Evolutionary conservation across 352 stramenopile species (phyloP), one percentile per base, ranked within the genome.

Genomic region (Peronospora farinosa): DNA sequence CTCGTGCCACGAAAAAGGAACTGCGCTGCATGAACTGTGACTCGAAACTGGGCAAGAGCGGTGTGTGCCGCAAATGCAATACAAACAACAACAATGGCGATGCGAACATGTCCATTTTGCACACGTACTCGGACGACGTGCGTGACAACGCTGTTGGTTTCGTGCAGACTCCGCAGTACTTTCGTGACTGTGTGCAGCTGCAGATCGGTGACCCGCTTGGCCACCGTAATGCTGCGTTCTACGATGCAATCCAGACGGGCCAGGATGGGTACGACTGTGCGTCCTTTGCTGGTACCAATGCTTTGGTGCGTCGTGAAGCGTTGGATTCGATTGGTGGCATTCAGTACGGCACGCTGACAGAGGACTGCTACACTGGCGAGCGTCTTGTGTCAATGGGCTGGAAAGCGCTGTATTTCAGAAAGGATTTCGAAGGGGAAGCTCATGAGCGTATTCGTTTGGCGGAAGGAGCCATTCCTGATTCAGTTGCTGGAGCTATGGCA

Each of bases 381-480:
- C 71, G 73, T 40, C 59, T 92, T 41, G 76, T 82, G 27, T 70
- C 67, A 21, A 90, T 87, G 81, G 81, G 81, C 21, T 92, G 81
- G 81, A 92, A 92, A 63, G 78, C 63, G 28, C 54, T 89, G 40
- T 92, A 90, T 65, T 92, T 88, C 72, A 78, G 81, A 39, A 92
- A 92, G 65, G 82, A 92, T 62, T 89, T 92, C 25, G 82, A 92
- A 67, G 82, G 82, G 10, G 79, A 92, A 57, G 63, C 61, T 23
- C 32, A 55, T 9, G 82, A 92, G 60, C 82, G 82, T 54, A 76
- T 92, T 39, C 82, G 82, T 44, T 51, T 92, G 37, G 77, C 72
- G 15, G 82, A 92, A 70, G 82, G 82, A 40, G 27, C 84, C 39
- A 81, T 92, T 25, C 82, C 82, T 0, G 72, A 88, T 53, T 87